phyloP scores from a whole-genome alignment of 164 flowering plant species.

The Tetracentron sinense region DNA sequence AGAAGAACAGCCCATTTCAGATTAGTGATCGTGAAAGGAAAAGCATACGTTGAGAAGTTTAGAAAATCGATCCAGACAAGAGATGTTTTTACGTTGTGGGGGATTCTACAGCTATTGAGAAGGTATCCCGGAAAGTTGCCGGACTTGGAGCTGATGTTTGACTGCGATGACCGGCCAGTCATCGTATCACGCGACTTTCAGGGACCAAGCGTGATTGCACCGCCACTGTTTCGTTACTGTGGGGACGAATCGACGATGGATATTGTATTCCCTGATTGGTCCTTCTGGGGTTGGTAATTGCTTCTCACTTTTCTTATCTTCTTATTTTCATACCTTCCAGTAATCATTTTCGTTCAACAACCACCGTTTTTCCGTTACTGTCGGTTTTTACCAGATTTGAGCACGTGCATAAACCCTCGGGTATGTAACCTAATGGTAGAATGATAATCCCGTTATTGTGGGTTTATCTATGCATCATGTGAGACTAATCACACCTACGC shows the following conservation, averaged over 20 bases:
- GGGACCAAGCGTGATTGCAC: too few species aligned
- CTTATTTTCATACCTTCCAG: too few species aligned
- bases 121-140: constrained; percentile 42
- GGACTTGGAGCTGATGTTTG: constrained; percentile 44
- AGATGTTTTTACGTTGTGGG: constrained; percentile 40
- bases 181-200: constrained; percentile 11
- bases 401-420: too few species aligned
- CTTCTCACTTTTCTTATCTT: not conserved
- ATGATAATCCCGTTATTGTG: too few species aligned
- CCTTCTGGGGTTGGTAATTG: constrained; percentile 55
- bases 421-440: too few species aligned
- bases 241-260: constrained; percentile 24
- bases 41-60: constrained; percentile 33
- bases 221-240: constrained; percentile 42
- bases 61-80: constrained; percentile 27
- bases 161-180: constrained; percentile 37
- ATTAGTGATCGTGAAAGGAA: constrained; percentile 32
- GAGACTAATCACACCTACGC: too few species aligned
- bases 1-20: constrained; percentile 29
- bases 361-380: too few species aligned
- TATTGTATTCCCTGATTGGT: constrained; percentile 55
- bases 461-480: too few species aligned
- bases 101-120: constrained; percentile 40
- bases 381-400: too few species aligned
- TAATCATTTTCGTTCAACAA: too few species aligned